Percentiles rank a stretch among this genome's conserved stretches.
These are phyloP conservation scores for Leccinum imitatum DNA, from an alignment of 768 basidiomycete genomes.

Conservation along the genomic window DNA sequence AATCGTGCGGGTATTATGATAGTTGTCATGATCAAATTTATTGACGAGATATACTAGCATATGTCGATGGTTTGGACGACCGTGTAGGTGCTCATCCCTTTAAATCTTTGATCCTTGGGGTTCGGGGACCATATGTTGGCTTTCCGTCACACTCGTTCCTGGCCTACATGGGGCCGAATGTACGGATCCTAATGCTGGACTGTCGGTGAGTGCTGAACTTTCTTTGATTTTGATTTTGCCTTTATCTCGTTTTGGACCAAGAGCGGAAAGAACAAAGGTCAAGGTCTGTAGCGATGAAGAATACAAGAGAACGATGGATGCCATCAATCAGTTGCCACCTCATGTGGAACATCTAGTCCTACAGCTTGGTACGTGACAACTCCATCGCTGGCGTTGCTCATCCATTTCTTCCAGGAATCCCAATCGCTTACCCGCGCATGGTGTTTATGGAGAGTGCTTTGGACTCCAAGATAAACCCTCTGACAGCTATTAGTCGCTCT, in stretches of 20 bases:
- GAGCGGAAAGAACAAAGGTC: constrained; percentile 81
- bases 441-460: constrained; percentile 81
- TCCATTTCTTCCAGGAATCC: constrained; percentile 48
- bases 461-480: constrained; percentile 81
- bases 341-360: constrained; percentile 81
- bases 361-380: constrained; percentile 57
- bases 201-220: constrained; percentile 57
- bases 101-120: constrained; percentile 74
- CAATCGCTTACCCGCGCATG: constrained; percentile 92
- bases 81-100: constrained; percentile 59
- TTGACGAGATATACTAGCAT: constrained; percentile 14
- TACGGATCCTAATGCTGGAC: constrained; percentile 73
- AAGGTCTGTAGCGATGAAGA: constrained; percentile 75
- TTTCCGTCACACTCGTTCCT: constrained; percentile 83
- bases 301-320: constrained; percentile 71
- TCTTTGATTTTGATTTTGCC: neutral
- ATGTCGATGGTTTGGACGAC: constrained; percentile 70
- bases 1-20: constrained; percentile 49
- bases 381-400: neutral
- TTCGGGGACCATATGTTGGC: constrained; percentile 72
- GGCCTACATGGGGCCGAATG: constrained; percentile 75
- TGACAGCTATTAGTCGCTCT: constrained; percentile 68
- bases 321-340: constrained; percentile 58
- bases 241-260: constrained; percentile 28
- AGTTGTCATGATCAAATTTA: neutral